A percentile compares a stretch with the other conserved stretches of the same genome.
Evolutionary conservation across 371 early-diverging fungal genomes (phyloP).

Genomic region (Syncephalastrum sp.): DNA sequence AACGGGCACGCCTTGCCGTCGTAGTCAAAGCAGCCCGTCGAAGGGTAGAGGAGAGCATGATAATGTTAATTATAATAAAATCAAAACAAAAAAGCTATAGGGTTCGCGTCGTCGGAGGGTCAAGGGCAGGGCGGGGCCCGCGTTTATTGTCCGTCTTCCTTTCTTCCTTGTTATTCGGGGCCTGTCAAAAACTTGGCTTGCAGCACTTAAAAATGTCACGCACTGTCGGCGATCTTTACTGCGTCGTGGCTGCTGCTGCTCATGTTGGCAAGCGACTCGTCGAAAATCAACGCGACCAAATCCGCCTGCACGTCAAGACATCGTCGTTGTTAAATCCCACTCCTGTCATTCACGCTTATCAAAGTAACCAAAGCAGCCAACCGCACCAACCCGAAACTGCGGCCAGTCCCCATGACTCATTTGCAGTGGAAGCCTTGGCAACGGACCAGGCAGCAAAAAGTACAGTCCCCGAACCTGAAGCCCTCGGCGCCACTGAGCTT

Average conservation of each 20-base stretch:
- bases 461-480: background rate
- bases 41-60: too few relatives aligned
- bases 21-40: too few relatives aligned
- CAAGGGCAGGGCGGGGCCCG: too few relatives aligned
- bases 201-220: conserved; percentile 20
- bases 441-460: background rate
- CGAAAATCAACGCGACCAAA: conserved; percentile 28
- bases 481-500: background rate
- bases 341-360: conserved; percentile 10
- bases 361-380: background rate
- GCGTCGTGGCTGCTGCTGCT: conserved; percentile 31
- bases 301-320: conserved; percentile 41
- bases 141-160: too few relatives aligned
- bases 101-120: too few relatives aligned
- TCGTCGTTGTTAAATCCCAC: conserved; percentile 44
- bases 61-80: too few relatives aligned
- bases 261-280: conserved; percentile 27
- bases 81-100: too few relatives aligned
- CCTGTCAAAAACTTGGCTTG: background rate
- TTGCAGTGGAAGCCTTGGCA: background rate
- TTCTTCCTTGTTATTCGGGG: background rate
- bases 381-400: background rate
- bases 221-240: conserved; percentile 33
- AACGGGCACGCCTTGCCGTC: too few relatives aligned
- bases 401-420: background rate